Conservation (phyloP, 352 stramenopile species). For the Phytopythium mirpurense region DNA sequence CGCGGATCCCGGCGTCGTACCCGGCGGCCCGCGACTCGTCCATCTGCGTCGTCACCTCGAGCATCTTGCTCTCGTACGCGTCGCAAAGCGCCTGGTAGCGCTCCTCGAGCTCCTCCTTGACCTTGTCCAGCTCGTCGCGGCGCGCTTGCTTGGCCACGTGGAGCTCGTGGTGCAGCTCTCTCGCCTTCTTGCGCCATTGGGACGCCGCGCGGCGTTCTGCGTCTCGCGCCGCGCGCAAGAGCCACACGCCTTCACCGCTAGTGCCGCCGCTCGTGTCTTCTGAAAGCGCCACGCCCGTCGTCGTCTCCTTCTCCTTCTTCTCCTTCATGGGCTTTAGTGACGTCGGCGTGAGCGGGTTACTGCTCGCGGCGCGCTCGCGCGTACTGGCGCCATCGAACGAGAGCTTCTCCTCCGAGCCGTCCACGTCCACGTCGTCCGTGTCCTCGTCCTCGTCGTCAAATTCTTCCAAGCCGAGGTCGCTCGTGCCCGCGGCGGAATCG, state of each 20-base stretch:
- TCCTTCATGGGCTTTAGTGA: conserved; percentile 6
- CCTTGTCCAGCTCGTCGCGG: conserved; percentile 38
- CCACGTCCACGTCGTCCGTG: conserved; percentile 24
- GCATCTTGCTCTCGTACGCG: conserved; percentile 71
- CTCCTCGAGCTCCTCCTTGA: conserved; percentile 43
- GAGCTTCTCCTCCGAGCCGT: conserved; percentile 8
- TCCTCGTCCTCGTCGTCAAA: conserved; percentile 36
- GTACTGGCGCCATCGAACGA: conserved; percentile 12
- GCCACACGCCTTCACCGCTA: conserved; percentile 29
- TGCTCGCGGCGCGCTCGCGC: conserved; percentile 14
- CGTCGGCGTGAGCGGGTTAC: conserved; percentile 4
- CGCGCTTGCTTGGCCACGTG: conserved; percentile 31
- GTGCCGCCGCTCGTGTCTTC: conserved; percentile 13
- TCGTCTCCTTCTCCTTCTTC: conserved; percentile 11
- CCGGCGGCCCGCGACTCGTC: conserved; percentile 59
- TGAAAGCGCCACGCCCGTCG: conserved; percentile 5
- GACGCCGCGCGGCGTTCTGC: conserved; percentile 33
- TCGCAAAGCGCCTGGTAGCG: conserved; percentile 65
- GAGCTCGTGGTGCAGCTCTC: conserved; percentile 54
- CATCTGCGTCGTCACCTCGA: conserved; percentile 63
- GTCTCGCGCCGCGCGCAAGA: conserved; percentile 34
- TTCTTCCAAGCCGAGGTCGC: conserved; percentile 25
- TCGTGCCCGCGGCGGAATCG: conserved; percentile 7
- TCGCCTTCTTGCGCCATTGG: conserved; percentile 72
- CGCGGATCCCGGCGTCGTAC: conserved; percentile 70